Evolutionary conservation across 208 protist genomes (phyloP).

Genomic region (Leishmania major): DNA sequence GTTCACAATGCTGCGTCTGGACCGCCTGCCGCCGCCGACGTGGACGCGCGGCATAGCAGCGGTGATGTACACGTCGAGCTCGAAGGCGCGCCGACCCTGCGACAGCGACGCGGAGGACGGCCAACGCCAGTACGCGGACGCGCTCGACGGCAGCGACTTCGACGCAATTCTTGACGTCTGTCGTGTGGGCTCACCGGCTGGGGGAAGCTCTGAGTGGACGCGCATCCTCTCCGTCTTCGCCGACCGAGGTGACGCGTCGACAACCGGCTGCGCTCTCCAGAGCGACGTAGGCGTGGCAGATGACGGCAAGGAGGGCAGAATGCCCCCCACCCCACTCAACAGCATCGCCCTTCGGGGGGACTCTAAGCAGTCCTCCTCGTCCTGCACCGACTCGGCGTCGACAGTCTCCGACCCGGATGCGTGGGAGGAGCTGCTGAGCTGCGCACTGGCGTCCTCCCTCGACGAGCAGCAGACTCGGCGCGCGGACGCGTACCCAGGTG

Average conservation of each 20-base stretch:
- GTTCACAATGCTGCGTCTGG: constrained; percentile 42
- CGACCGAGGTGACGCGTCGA: background rate
- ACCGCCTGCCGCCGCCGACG: constrained; percentile 23
- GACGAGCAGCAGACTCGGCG: constrained; percentile 6
- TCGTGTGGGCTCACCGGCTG: constrained; percentile 16
- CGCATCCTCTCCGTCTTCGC: background rate
- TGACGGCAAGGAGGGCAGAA: background rate
- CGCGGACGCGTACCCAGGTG: background rate
- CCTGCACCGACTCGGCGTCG: constrained; percentile 16
- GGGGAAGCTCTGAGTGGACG: constrained; percentile 11
- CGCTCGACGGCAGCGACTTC: constrained; percentile 35
- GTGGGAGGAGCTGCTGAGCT: constrained; percentile 23
- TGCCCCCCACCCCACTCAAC: background rate
- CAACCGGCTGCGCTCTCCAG: constrained; percentile 1
- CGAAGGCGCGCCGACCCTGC: background rate
- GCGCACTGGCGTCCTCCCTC: background rate
- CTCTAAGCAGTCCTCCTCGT: constrained; percentile 2
- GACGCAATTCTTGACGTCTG: constrained; percentile 43
- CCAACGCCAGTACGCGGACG: background rate
- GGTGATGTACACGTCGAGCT: background rate
- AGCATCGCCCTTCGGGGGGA: background rate
- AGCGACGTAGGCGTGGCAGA: constrained; percentile 3
- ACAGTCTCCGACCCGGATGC: constrained; percentile 29
- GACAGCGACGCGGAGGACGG: background rate
- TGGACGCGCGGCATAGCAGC: background rate